A percentile compares a stretch with the other conserved stretches of the same genome.
phyloP scores from a whole-genome alignment of 805 yeast species.

The Saturnispora bothae region DNA sequence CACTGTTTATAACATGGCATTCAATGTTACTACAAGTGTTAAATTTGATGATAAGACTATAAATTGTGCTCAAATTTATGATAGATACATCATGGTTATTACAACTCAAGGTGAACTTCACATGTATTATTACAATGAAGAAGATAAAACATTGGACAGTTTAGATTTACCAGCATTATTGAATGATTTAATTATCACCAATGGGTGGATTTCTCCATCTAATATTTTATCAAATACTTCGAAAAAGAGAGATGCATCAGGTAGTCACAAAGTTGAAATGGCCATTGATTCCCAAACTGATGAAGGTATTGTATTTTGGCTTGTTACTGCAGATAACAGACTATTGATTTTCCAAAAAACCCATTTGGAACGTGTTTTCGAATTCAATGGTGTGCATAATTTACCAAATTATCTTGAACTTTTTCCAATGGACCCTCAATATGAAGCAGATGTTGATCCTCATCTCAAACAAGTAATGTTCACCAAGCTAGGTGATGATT shows the following conservation, averaged over 20 bases:
- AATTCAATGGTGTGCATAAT: slow-evolving; percentile 38
- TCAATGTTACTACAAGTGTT: slow-evolving; percentile 41
- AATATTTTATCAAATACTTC: slow-evolving; percentile 34
- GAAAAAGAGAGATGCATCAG: slow-evolving; percentile 19
- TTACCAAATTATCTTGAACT: slow-evolving; percentile 35
- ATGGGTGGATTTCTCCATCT: slow-evolving; percentile 53
- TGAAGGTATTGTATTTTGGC: slow-evolving; percentile 42
- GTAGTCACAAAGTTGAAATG: slow-evolving; percentile 14
- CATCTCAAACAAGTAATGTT: slow-evolving; percentile 58
- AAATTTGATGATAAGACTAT: slow-evolving; percentile 47
- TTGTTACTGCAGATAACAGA: slow-evolving; percentile 71
- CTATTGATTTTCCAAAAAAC: slow-evolving; percentile 52
- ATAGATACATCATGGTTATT: slow-evolving; percentile 53
- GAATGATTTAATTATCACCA: slow-evolving; percentile 42
- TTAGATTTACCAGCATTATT: slow-evolving; percentile 27
- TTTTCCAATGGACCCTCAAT: slow-evolving; percentile 37
- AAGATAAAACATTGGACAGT: slow-evolving; percentile 16
- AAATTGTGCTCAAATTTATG: slow-evolving; percentile 50
- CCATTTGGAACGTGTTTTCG: slow-evolving; percentile 43
- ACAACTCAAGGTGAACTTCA: slow-evolving; percentile 63
- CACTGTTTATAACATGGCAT: slow-evolving; percentile 49
- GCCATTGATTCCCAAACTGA: slow-evolving; percentile 10
- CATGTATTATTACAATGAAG: slow-evolving; percentile 34
- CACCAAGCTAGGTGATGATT: slow-evolving; percentile 52
- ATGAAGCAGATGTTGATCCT: slow-evolving; percentile 56